These are phyloP conservation scores for barrel medic (Medicago truncatula) DNA, from an alignment of 306 rosid genomes.

Conservation along the genomic window MtrunA17r5.0-ANR NC_053044.1:6097001-6097500, in stretches of 20 bases:
- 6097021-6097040: background rate
- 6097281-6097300: too few species aligned
- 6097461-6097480: too few species aligned
- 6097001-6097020: background rate
- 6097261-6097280: background rate
- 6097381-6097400: too few species aligned
- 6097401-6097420: too few species aligned
- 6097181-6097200: background rate
- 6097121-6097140: background rate
- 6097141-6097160: background rate
- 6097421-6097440: too few species aligned
- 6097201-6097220: background rate
- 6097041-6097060: background rate
- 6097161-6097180: background rate
- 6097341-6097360: too few species aligned
- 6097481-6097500: background rate
- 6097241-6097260: constrained; percentile 3
- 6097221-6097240: constrained; percentile 9
- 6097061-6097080: background rate
- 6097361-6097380: too few species aligned
- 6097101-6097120: constrained; percentile 9
- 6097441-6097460: too few species aligned
- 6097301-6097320: too few species aligned
- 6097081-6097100: background rate
- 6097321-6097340: too few species aligned